Evolutionary conservation across 169 alveolate species (phyloP).

Genomic region (Babesia microti): DNA sequence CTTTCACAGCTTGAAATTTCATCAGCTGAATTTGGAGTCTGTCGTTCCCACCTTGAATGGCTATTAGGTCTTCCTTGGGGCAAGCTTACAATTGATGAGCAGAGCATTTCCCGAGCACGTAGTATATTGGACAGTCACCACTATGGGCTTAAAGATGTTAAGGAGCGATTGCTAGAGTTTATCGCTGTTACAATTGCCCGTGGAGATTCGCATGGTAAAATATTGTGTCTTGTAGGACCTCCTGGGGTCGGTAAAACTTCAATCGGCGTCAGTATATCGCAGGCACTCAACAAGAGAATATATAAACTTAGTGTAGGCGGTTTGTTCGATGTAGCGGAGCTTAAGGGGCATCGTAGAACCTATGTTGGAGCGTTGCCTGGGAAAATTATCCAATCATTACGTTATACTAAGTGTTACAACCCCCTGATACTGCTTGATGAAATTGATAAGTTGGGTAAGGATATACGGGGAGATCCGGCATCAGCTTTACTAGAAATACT

Average conservation of each 20-base stretch:
- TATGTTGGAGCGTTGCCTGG: slow-evolving; percentile 94
- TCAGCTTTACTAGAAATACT: slow-evolving; percentile 81
- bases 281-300: slow-evolving; percentile 75
- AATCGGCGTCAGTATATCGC: slow-evolving; percentile 79
- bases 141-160: slow-evolving; percentile 83
- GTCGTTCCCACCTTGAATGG: slow-evolving; percentile 69
- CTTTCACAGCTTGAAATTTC: slow-evolving; percentile 51
- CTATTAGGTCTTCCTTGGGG: slow-evolving; percentile 71
- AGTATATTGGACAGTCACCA: slow-evolving; percentile 73
- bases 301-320: slow-evolving; percentile 80
- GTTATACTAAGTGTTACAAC: slow-evolving; percentile 68
- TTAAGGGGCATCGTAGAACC: slow-evolving; percentile 88
- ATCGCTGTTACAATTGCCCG: slow-evolving; percentile 71
- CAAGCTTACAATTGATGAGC: slow-evolving; percentile 46
- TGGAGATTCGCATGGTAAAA: slow-evolving; percentile 74
- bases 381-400: slow-evolving; percentile 68
- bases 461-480: slow-evolving; percentile 82
- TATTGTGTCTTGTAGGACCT: slow-evolving; percentile 85
- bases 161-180: slow-evolving; percentile 82
- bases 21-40: slow-evolving; percentile 58
- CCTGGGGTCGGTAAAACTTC: slow-evolving; percentile 95
- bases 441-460: slow-evolving; percentile 81
- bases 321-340: slow-evolving; percentile 81
- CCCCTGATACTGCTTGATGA: slow-evolving; percentile 83
- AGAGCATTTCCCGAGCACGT: slow-evolving; percentile 25